Evolutionary conservation across 2,329 filamentous ascomycete species (phyloP), one percentile per base, ranked within the genome.

Genomic region (Claviceps sp.): DNA sequence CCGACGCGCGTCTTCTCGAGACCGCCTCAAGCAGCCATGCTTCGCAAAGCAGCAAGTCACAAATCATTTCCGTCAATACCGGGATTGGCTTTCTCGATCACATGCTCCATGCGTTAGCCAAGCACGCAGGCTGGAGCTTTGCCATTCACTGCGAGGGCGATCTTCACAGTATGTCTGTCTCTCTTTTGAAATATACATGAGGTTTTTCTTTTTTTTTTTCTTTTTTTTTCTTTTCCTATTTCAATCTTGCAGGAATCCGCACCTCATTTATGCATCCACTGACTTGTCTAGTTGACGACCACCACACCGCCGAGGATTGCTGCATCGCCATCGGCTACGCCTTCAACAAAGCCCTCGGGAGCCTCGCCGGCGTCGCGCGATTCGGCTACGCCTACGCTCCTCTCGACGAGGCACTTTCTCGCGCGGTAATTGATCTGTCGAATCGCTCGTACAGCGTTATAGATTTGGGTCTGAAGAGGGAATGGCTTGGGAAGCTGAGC

Each of bases 1-100:
- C 79, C 51, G 78, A 85, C 63, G 62, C 73, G 50, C 74, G 70
- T 56, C 72, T 81, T 54, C 68, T 74, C 56, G 69, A 75, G 16
- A 61, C 58, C 17, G 71, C 68, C 20, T 71, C 68, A 38, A 79
- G 79, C 54, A 75, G 76, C 52, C 93, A 98, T 66, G 91, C 93
- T 34, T 83, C 84, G 1, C 91, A 98, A 70, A 75, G 82, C 57
- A 91, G 86, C 59, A 82, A 85, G 59, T 86, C 83, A 43, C 93
- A 97, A 69, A 82, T 81, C 54, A 96, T 97, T 65, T 81, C 81
- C 64, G 77, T 97, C 58, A 83, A 88, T 75, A 95, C 91, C 0
- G 93, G 93, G 57, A 95, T 98, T 68, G 93, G 93, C 54, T 98
- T 98, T 71, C 77, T 98, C 52, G 93, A 98, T 72, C 93, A 98